These are phyloP conservation scores for Cylindrodendrum hubeiense DNA, from an alignment of 2,329 filamentous ascomycete genomes.

Conservation along the genomic window DNA sequence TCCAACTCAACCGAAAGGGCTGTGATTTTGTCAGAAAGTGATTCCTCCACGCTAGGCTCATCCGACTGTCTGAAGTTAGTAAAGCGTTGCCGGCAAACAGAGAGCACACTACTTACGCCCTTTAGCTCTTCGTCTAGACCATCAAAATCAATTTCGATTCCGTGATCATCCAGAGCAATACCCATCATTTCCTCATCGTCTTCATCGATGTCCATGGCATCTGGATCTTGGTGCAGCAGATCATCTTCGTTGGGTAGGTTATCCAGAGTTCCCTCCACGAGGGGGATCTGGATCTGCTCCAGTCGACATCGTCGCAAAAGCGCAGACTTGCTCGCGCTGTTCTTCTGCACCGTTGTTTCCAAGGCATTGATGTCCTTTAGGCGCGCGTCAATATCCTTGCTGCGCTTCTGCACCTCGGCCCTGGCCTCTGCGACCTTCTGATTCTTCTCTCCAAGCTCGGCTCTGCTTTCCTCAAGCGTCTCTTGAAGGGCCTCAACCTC, in stretches of 20 bases:
- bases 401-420: conserved; percentile 84
- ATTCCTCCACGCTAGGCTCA: conserved; percentile 78
- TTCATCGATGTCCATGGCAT: conserved; percentile 92
- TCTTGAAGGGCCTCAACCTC: conserved; percentile 83
- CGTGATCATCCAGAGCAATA: conserved; percentile 85
- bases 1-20: conserved; percentile 84
- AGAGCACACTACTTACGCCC: conserved; percentile 65
- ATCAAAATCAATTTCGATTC: conserved; percentile 90
- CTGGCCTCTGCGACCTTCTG: conserved; percentile 84
- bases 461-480: conserved; percentile 76
- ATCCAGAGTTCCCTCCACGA: conserved; percentile 82
- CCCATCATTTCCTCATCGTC: conserved; percentile 72
- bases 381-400: conserved; percentile 81
- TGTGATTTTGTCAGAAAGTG: conserved; percentile 82
- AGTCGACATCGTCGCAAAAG: conserved; percentile 91
- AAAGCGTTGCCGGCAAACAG: neutral
- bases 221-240: conserved; percentile 80
- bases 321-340: conserved; percentile 85
- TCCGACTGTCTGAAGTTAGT: conserved; percentile 66
- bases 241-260: conserved; percentile 89
- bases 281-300: conserved; percentile 89
- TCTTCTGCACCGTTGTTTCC: conserved; percentile 89
- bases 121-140: conserved; percentile 85
- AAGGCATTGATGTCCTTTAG: conserved; percentile 81
- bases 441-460: conserved; percentile 75